Conservation (phyloP, 2,329 filamentous ascomycete genomes). For the Cercospora sojina region DNA sequence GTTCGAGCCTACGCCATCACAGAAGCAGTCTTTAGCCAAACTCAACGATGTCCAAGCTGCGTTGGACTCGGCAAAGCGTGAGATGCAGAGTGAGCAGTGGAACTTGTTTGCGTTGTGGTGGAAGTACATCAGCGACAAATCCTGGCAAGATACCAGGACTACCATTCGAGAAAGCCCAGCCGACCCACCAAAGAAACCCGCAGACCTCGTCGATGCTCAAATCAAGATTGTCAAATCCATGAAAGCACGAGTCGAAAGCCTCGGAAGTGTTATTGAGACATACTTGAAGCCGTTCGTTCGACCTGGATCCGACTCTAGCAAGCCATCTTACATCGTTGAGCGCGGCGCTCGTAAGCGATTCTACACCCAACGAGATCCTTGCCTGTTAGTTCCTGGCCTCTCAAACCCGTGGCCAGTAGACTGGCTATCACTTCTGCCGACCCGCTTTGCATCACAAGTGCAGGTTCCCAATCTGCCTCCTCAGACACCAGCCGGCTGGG, state of each 20-base stretch:
- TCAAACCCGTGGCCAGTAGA: conserved; percentile 11
- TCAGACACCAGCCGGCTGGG: background rate
- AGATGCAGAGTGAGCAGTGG: background rate
- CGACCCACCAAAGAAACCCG: background rate
- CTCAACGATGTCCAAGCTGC: background rate
- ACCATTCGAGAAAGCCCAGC: background rate
- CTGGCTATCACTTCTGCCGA: background rate
- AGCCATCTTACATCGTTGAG: conserved; percentile 5
- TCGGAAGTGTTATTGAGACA: background rate
- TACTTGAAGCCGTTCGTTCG: background rate
- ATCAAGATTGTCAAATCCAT: background rate
- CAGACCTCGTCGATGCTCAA: background rate
- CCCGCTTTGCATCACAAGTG: background rate
- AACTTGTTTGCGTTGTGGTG: conserved; percentile 12
- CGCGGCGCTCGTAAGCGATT: background rate
- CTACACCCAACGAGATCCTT: conserved; percentile 11
- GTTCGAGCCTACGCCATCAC: background rate
- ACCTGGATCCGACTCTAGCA: background rate
- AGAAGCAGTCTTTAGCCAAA: background rate
- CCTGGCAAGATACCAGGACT: background rate
- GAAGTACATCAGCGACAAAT: conserved; percentile 5
- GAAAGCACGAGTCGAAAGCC: background rate
- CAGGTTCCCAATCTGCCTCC: background rate
- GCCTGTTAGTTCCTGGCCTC: conserved; percentile 1
- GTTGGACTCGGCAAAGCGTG: background rate